phyloP scores from a whole-genome alignment of 352 stramenopile species.

The Phytophthora parvispora region DNA sequence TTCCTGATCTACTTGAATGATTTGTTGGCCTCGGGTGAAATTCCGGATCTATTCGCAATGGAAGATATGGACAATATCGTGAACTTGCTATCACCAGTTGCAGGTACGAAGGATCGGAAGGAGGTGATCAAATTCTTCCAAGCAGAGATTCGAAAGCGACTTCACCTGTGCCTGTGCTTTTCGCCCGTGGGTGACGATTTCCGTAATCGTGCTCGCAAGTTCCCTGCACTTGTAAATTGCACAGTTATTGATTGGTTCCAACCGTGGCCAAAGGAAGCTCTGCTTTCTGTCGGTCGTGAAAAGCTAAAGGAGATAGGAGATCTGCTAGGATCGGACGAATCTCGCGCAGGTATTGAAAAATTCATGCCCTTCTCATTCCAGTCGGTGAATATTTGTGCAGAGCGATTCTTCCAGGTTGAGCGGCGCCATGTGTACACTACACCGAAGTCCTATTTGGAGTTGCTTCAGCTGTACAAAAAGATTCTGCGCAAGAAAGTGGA shows the following conservation, averaged over 20 bases:
- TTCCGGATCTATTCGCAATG: slow-evolving; percentile 94
- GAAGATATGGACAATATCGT: slow-evolving; percentile 97
- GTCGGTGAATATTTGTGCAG: slow-evolving; percentile 93
- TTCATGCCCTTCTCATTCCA: slow-evolving; percentile 98
- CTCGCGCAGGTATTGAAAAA: slow-evolving; percentile 91
- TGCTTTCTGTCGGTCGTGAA: slow-evolving; percentile 93
- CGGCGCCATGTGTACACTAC: slow-evolving; percentile 96
- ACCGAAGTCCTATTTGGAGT: slow-evolving; percentile 96
- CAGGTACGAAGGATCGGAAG: slow-evolving; percentile 89
- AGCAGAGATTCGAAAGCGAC: slow-evolving; percentile 94
- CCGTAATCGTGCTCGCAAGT: slow-evolving; percentile 94
- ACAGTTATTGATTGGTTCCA: slow-evolving; percentile 98
- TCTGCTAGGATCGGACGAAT: slow-evolving; percentile 84
- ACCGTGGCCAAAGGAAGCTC: slow-evolving; percentile 94
- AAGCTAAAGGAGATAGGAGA: slow-evolving; percentile 90
- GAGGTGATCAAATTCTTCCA: slow-evolving; percentile 97
- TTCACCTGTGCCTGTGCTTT: slow-evolving; percentile 97
- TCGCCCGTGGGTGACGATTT: slow-evolving; percentile 97
- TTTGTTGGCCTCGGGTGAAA: slow-evolving; percentile 94
- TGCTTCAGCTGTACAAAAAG: slow-evolving; percentile 96
- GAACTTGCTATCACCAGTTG: slow-evolving; percentile 83
- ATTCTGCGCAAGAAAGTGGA: slow-evolving; percentile 94
- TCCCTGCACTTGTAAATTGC: slow-evolving; percentile 96
- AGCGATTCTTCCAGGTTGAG: slow-evolving; percentile 93
- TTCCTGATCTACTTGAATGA: slow-evolving; percentile 98